Evolutionary conservation across 805 yeast species (phyloP), one percentile per base, ranked within the genome.

Genomic region (Yamadazyma paraphyllophila): DNA sequence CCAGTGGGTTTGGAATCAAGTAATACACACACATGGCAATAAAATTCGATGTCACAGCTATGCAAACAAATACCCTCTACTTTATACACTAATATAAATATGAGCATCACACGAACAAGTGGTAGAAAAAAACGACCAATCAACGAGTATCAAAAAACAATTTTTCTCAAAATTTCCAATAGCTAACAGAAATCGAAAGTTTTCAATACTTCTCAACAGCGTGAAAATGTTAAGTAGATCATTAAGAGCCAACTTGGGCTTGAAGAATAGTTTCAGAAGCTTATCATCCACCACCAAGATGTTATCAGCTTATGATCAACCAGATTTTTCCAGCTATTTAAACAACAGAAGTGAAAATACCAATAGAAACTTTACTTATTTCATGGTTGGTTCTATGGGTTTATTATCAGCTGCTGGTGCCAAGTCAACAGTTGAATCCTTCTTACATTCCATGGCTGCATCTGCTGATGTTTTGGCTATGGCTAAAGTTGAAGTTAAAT

Each of bases 401-500:
- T 71, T 90, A 59, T 74, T 91, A 58, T 76, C 88, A 36, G 95
- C 97, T 43, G 96, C 91, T 46, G 96, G 95, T 63, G 97, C 97
- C 65, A 88, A 91, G 72, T 87, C 96, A 43, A 90, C 97, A 40
- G 97, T 91, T 44, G 95, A 92, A 76, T 79, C 92, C 30, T 94
- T 94, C 77, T 78, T 94, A 59, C 77, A 88, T 50, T 81, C 97
- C 55, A 85, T 91, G 96, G 82, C 96, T 56, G 99, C 99, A 30
- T 91, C 99, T 51, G 96, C 97, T 55, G 99, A 94, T 78, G 96
- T 94, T 49, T 81, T 94, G 75, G 99, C 99, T 51, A 85, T 94
- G 96, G 99, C 99, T 60, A 94, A 94, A 78, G 97, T 92, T 61
- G 99, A 94, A 78, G 97, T 94, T 58, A 91, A 88, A 68, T 83